Evolutionary conservation across 148 eudicot species (phyloP).

Genomic region (Talinum fruticosum): DNA sequence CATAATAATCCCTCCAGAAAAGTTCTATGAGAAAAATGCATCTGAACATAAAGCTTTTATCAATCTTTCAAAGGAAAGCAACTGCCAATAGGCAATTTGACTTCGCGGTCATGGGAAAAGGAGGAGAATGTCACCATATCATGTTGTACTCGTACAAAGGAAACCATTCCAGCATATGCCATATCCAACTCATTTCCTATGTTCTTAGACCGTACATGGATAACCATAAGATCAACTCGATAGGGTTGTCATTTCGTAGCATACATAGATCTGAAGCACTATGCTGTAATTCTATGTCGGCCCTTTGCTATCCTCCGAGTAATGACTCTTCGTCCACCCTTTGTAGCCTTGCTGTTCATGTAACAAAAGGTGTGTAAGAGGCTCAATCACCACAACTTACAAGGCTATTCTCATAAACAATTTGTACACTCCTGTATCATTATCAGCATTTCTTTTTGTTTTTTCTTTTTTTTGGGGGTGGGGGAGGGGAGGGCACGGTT

Average conservation of each 20-base stretch:
- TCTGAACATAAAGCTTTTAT: not conserved
- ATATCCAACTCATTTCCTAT: too few species aligned
- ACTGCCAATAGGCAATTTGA: conserved; percentile 6
- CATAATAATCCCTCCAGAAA: not conserved
- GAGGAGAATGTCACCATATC: not conserved
- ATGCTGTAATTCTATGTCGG: conserved; percentile 77
- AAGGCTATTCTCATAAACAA: not conserved
- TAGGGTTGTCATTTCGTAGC: not conserved
- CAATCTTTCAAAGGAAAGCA: not conserved
- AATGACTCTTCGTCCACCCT: conserved; percentile 91
- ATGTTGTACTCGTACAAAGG: too few species aligned
- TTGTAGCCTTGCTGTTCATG: conserved; percentile 74
- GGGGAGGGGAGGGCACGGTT: too few species aligned
- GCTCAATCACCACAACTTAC: not conserved
- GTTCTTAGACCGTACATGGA: too few species aligned
- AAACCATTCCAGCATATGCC: too few species aligned
- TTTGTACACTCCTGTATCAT: not conserved
- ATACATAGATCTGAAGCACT: conserved; percentile 15
- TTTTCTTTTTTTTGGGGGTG: too few species aligned
- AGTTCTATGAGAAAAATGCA: conserved; percentile 1
- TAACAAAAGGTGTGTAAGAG: not conserved
- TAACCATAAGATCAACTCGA: too few species aligned
- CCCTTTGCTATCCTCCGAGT: conserved; percentile 93
- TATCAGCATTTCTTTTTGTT: too few species aligned
- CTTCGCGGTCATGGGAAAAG: not conserved